Evolutionary conservation across 768 basidiomycete genomes (phyloP).

Genomic region (Suillus subaureus): DNA sequence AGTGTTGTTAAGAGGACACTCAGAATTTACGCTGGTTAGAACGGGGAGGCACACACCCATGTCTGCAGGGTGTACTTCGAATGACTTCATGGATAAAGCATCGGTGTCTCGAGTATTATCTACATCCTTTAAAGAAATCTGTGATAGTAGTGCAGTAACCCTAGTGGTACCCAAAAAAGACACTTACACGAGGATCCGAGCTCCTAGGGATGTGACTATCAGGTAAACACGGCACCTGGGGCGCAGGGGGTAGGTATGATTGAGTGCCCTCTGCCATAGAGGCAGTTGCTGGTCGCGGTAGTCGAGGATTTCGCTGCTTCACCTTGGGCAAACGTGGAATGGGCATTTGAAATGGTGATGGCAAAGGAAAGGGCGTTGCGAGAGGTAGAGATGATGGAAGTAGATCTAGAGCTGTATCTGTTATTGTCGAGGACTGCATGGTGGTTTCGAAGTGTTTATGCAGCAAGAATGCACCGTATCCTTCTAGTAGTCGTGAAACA

Average conservation of each 20-base stretch:
- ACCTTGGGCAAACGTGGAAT: constrained; percentile 35
- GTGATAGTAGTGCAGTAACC: not conserved
- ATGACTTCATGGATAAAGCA: constrained; percentile 3
- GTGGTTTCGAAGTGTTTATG: not conserved
- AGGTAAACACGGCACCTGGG: constrained; percentile 9
- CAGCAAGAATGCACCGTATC: not conserved
- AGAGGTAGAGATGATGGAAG: constrained; percentile 20
- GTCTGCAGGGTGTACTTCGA: not conserved
- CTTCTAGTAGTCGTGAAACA: not conserved
- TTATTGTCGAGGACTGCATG: constrained; percentile 22
- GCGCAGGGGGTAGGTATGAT: constrained; percentile 44
- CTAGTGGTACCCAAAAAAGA: not conserved
- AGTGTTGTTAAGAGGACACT: not conserved
- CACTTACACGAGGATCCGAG: not conserved
- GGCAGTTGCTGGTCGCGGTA: constrained; percentile 44
- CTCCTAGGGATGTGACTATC: not conserved
- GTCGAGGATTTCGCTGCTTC: constrained; percentile 30
- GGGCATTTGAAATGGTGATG: constrained; percentile 32
- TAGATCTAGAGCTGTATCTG: constrained; percentile 5
- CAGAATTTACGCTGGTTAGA: not conserved
- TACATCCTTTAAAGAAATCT: constrained; percentile 1
- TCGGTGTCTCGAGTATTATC: not conserved
- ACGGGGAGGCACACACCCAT: not conserved
- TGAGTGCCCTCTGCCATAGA: constrained; percentile 44
- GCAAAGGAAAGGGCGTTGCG: constrained; percentile 25